Evolutionary conservation across 2,329 filamentous ascomycete genomes (phyloP).

Genomic region (Westerdykella sp.): DNA sequence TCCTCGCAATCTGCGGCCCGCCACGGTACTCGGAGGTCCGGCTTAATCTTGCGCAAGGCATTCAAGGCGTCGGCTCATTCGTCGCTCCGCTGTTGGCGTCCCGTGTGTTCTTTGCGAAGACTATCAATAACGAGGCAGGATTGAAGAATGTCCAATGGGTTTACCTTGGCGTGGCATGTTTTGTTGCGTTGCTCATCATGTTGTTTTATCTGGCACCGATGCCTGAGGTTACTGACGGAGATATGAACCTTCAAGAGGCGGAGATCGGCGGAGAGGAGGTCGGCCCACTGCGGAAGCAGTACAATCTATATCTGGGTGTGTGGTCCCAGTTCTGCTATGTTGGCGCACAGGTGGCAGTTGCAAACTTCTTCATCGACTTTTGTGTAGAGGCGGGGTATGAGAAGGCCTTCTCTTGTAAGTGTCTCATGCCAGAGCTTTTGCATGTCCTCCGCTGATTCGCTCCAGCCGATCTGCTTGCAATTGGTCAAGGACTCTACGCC

Average conservation of each 20-base stretch:
- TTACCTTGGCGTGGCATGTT: constrained; percentile 53
- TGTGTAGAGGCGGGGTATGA: constrained; percentile 10
- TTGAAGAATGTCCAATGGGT: constrained; percentile 55
- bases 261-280: constrained; percentile 2
- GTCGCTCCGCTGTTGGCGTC: constrained; percentile 51
- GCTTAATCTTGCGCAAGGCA: constrained; percentile 52
- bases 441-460: not conserved
- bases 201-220: constrained; percentile 53
- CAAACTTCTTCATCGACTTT: constrained; percentile 36
- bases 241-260: constrained; percentile 43
- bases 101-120: constrained; percentile 47
- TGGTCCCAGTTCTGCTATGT: constrained; percentile 53
- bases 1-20: constrained; percentile 53
- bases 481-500: constrained; percentile 9
- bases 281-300: constrained; percentile 13
- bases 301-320: constrained; percentile 41
- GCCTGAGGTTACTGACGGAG: constrained; percentile 52
- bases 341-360: constrained; percentile 50
- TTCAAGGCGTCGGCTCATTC: constrained; percentile 52
- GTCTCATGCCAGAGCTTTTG: too few relatives aligned
- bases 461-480: constrained; percentile 11
- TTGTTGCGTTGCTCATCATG: constrained; percentile 49
- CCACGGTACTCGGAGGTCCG: constrained; percentile 51
- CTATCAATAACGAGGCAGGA: constrained; percentile 36
- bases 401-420: constrained; percentile 6